Evolutionary conservation across 2,329 filamentous ascomycete species (phyloP).

Genomic region (Polytolypa hystricis): DNA sequence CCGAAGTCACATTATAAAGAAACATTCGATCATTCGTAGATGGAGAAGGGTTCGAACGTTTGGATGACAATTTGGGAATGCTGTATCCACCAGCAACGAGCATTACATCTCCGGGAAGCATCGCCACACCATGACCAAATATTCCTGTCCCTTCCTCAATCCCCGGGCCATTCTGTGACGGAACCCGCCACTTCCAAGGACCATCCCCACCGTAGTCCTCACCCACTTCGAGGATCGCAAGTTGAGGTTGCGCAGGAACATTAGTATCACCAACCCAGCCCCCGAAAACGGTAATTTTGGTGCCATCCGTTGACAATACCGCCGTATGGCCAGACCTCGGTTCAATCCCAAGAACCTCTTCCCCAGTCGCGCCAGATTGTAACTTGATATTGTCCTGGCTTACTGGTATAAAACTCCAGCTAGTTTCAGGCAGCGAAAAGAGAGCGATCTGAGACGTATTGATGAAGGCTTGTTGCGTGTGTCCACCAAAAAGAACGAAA

Average conservation of each 20-base stretch:
- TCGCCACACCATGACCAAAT: constrained; percentile 50
- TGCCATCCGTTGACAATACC: constrained; percentile 67
- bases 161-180: constrained; percentile 27
- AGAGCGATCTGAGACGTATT: constrained; percentile 88
- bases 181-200: constrained; percentile 35
- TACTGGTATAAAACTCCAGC: constrained; percentile 73
- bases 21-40: constrained; percentile 37
- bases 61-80: constrained; percentile 33
- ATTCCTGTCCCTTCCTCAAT: constrained; percentile 38
- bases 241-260: constrained; percentile 67
- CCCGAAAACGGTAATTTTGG: constrained; percentile 65
- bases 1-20: constrained; percentile 53
- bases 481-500: constrained; percentile 74
- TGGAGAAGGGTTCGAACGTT: constrained; percentile 23
- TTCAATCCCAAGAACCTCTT: constrained; percentile 48
- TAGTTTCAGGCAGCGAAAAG: constrained; percentile 75
- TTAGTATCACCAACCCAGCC: constrained; percentile 82
- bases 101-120: constrained; percentile 52
- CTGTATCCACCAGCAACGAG: constrained; percentile 50
- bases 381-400: constrained; percentile 29
- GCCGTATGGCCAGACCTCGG: constrained; percentile 84
- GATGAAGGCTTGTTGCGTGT: constrained; percentile 73
- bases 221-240: constrained; percentile 65
- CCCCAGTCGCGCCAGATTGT: constrained; percentile 47
- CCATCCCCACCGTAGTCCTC: constrained; percentile 52